These are phyloP conservation scores for Anethum foeniculum DNA, from an alignment of 140 eudicot genomes.

Conservation along the genomic window DNA sequence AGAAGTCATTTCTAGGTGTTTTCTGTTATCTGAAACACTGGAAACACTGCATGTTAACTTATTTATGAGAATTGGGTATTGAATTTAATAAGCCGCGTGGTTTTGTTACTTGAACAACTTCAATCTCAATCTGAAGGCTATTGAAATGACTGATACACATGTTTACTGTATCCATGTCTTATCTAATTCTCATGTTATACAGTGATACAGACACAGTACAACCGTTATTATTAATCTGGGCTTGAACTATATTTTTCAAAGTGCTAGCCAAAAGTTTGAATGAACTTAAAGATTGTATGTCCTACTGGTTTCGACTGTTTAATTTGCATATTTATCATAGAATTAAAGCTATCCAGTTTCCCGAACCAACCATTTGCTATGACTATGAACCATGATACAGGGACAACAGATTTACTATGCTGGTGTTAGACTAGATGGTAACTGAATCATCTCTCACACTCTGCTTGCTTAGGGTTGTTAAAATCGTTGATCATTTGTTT, in stretches of 20 bases:
- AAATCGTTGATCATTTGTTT: neutral
- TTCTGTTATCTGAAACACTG: neutral
- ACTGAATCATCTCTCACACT: neutral
- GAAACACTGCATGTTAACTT: neutral
- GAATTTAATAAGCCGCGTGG: neutral
- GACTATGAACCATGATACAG: neutral
- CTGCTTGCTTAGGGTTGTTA: neutral
- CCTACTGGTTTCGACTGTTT: neutral
- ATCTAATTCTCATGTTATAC: neutral
- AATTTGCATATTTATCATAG: neutral
- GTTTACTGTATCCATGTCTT: neutral
- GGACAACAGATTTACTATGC: neutral
- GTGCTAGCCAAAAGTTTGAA: neutral
- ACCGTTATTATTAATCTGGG: neutral
- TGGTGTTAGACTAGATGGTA: neutral
- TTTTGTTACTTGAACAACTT: conserved; percentile 3
- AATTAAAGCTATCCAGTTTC: neutral
- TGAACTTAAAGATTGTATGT: neutral
- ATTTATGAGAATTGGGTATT: conserved; percentile 5
- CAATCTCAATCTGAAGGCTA: neutral
- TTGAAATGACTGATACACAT: neutral
- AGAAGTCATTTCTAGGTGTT: conserved; percentile 8
- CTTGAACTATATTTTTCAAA: neutral
- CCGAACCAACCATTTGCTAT: neutral
- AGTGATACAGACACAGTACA: neutral